These are phyloP conservation scores for Dactylonectria macrodidyma DNA, from an alignment of 2,329 filamentous ascomycete genomes.

Conservation along the genomic window DNA sequence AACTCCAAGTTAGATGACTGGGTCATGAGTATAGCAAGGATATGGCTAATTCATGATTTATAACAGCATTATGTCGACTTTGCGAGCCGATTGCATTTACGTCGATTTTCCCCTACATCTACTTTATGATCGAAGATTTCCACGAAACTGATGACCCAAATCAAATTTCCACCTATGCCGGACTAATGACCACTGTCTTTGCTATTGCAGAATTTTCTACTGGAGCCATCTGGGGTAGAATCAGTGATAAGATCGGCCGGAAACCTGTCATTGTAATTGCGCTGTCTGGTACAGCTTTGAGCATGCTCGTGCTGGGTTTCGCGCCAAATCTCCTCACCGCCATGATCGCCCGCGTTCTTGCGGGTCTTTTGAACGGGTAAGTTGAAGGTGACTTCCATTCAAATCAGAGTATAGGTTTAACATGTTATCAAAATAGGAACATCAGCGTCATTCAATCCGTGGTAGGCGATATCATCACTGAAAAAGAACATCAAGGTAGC, in stretches of 20 bases:
- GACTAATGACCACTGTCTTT: conserved; percentile 96
- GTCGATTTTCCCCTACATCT: conserved; percentile 99
- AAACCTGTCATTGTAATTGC: conserved; percentile 94
- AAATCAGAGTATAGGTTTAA: not conserved
- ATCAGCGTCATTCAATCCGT: conserved; percentile 97
- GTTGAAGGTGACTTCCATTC: conserved; percentile 53
- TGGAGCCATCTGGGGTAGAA: conserved; percentile 90
- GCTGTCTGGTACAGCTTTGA: conserved; percentile 91
- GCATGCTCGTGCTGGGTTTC: conserved; percentile 94
- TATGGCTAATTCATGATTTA: conserved; percentile 23
- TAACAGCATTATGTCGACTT: conserved; percentile 88
- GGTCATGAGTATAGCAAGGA: not conserved
- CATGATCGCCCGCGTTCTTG: conserved; percentile 88
- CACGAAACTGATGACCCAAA: conserved; percentile 83
- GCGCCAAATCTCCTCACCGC: conserved; percentile 85
- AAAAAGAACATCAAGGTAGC: conserved; percentile 92
- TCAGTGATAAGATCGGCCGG: conserved; percentile 92
- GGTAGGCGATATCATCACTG: conserved; percentile 92
- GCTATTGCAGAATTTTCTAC: conserved; percentile 96
- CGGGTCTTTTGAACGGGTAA: conserved; percentile 91
- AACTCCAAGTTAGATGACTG: not conserved
- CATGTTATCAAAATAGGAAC: conserved; percentile 69
- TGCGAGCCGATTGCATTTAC: conserved; percentile 99
- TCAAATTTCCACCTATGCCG: conserved; percentile 91
- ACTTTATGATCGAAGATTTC: conserved; percentile 97